Evolutionary conservation across 1,284 basidiomycete genomes (phyloP).

Genomic region (Ustilago shanxiensis): DNA sequence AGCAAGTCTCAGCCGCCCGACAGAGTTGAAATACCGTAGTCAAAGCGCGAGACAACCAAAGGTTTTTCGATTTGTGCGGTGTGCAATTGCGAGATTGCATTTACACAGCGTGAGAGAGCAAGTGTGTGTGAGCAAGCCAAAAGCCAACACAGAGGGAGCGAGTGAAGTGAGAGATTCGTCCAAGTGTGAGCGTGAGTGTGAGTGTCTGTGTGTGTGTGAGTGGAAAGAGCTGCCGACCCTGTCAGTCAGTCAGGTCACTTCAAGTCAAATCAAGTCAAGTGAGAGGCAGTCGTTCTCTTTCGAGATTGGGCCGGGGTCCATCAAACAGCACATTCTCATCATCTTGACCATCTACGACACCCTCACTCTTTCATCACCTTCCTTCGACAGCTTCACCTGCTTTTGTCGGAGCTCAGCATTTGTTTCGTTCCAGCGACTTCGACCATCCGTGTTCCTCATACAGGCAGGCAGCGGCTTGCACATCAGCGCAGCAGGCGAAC

Average conservation of each 20-base stretch:
- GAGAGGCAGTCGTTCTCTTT: background rate
- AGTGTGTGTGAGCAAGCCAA: background rate
- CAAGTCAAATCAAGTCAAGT: conserved; percentile 10
- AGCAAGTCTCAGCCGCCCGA: background rate
- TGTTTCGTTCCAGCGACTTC: conserved; percentile 7
- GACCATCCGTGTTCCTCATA: conserved; percentile 14
- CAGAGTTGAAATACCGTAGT: conserved; percentile 2
- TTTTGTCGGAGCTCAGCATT: conserved; percentile 14
- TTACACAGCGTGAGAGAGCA: background rate
- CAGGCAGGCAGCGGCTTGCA: conserved; percentile 14
- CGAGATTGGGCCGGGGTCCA: conserved; percentile 26
- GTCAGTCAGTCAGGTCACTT: conserved; percentile 23
- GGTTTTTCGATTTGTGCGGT: conserved; percentile 1
- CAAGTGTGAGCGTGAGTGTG: too few species aligned
- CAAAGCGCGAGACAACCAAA: background rate
- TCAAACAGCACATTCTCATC: conserved; percentile 3
- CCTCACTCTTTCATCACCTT: conserved; percentile 3
- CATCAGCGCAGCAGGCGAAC: conserved; percentile 2
- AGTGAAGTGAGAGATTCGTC: conserved; percentile 9
- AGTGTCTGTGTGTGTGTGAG: conserved; percentile 2
- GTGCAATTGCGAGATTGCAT: background rate
- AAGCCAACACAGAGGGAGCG: background rate
- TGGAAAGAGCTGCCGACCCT: conserved; percentile 19
- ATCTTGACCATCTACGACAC: background rate
- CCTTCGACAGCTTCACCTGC: conserved; percentile 9